Conservation (phyloP, 1,139 yeast genomes). For the Kluyveromyces sp. region DNA sequence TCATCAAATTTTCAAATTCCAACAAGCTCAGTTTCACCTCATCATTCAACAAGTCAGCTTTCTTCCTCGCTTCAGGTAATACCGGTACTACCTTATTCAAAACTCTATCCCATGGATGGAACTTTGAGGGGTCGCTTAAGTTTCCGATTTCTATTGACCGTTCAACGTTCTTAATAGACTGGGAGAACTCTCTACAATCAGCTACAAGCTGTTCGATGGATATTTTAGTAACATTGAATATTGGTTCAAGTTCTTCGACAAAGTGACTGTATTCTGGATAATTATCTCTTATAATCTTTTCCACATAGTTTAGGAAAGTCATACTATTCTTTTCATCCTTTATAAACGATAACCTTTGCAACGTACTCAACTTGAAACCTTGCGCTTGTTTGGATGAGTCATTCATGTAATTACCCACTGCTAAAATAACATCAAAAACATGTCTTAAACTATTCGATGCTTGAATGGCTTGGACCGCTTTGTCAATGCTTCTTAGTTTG, state of each 20-base stretch:
- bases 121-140: constrained; percentile 63
- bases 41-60: constrained; percentile 55
- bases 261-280: constrained; percentile 60
- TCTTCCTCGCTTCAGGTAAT: constrained; percentile 61
- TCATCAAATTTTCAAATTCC: constrained; percentile 65
- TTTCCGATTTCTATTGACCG: constrained; percentile 69
- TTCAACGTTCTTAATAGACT: constrained; percentile 58
- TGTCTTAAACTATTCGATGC: constrained; percentile 51
- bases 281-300: constrained; percentile 57
- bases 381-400: constrained; percentile 72
- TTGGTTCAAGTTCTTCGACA: constrained; percentile 51
- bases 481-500: constrained; percentile 56
- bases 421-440: constrained; percentile 67
- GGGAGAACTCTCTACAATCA: constrained; percentile 54
- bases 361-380: constrained; percentile 68
- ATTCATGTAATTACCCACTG: constrained; percentile 82
- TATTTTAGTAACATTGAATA: constrained; percentile 52
- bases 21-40: constrained; percentile 56
- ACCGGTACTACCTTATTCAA: constrained; percentile 55
- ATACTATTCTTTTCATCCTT: constrained; percentile 71
- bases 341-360: constrained; percentile 67
- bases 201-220: constrained; percentile 59
- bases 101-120: constrained; percentile 67
- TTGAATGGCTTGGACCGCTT: constrained; percentile 53
- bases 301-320: constrained; percentile 76